These are phyloP conservation scores for Coelastrella sp. DNA, from an alignment of 139 green algal species.

Conservation along the genomic window DNA sequence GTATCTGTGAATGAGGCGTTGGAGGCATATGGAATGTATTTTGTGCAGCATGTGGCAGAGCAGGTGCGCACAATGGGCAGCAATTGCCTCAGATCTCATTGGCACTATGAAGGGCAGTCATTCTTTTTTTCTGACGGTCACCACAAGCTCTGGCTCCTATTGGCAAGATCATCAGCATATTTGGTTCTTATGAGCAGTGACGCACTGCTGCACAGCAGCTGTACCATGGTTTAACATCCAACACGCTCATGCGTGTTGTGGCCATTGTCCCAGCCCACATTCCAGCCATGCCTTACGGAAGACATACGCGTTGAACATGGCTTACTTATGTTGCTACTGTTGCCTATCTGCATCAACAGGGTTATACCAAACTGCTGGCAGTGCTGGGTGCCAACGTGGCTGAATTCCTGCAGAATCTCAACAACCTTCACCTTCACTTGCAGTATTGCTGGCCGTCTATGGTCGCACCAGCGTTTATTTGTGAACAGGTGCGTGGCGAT, in stretches of 20 bases:
- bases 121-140: not conserved
- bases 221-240: too few relatives aligned
- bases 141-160: not conserved
- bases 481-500: slow-evolving; percentile 33
- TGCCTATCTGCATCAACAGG: slow-evolving; percentile 28
- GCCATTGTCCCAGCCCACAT: too few relatives aligned
- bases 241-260: not conserved
- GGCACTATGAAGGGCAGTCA: not conserved
- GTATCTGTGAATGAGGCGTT: slow-evolving; percentile 58
- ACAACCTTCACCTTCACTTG: slow-evolving; percentile 67
- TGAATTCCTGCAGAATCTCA: slow-evolving; percentile 63
- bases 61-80: slow-evolving; percentile 38
- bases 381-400: slow-evolving; percentile 59
- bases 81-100: not conserved
- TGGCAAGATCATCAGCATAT: not conserved
- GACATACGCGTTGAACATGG: not conserved
- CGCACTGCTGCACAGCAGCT: not conserved
- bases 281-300: too few relatives aligned
- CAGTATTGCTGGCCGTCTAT: slow-evolving; percentile 49
- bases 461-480: slow-evolving; percentile 55
- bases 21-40: slow-evolving; percentile 63
- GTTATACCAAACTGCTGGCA: slow-evolving; percentile 60
- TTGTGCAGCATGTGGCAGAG: slow-evolving; percentile 53
- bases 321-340: not conserved
- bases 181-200: too few relatives aligned